phyloP scores from a whole-genome alignment of 2,329 filamentous ascomycete species.

The Lecanicillium sp. region DNA sequence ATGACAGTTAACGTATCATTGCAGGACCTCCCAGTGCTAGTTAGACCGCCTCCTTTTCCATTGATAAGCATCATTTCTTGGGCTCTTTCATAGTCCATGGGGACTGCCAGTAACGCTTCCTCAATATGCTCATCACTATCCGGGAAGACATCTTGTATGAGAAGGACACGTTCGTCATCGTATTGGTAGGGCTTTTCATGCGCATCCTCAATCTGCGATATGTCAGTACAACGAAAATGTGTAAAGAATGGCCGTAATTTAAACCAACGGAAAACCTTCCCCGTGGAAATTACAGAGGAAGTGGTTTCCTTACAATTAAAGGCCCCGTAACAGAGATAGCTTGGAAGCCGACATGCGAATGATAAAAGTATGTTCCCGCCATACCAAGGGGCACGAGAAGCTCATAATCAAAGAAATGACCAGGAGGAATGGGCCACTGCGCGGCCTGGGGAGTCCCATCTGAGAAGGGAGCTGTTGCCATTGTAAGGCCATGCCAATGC shows the following conservation, averaged over 20 bases:
- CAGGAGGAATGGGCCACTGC: slow-evolving; percentile 57
- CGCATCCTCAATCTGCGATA: slow-evolving; percentile 28
- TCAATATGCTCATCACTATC: slow-evolving; percentile 44
- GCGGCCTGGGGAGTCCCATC: slow-evolving; percentile 52
- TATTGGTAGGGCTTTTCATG: slow-evolving; percentile 41
- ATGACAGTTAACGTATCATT: slow-evolving; percentile 42
- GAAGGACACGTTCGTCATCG: slow-evolving; percentile 50
- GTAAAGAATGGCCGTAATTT: background rate
- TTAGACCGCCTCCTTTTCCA: slow-evolving; percentile 27
- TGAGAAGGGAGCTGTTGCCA: slow-evolving; percentile 51
- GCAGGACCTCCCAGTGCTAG: slow-evolving; percentile 9
- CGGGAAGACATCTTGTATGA: slow-evolving; percentile 49
- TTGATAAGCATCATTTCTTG: slow-evolving; percentile 42
- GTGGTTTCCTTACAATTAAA: slow-evolving; percentile 37
- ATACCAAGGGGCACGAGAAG: slow-evolving; percentile 41
- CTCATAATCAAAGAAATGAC: slow-evolving; percentile 61
- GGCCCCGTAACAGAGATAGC: slow-evolving; percentile 48
- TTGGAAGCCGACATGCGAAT: slow-evolving; percentile 58
- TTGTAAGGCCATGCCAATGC: slow-evolving; percentile 61
- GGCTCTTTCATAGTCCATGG: slow-evolving; percentile 35
- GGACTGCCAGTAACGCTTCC: slow-evolving; percentile 34
- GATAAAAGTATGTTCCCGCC: slow-evolving; percentile 60
- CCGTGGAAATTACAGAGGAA: background rate
- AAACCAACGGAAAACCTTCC: too few species aligned
- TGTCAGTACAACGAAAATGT: background rate